Base-by-base conservation (phyloP, 2,329 filamentous ascomycete genomes). In the Albophoma yamanashiensis region DNA sequence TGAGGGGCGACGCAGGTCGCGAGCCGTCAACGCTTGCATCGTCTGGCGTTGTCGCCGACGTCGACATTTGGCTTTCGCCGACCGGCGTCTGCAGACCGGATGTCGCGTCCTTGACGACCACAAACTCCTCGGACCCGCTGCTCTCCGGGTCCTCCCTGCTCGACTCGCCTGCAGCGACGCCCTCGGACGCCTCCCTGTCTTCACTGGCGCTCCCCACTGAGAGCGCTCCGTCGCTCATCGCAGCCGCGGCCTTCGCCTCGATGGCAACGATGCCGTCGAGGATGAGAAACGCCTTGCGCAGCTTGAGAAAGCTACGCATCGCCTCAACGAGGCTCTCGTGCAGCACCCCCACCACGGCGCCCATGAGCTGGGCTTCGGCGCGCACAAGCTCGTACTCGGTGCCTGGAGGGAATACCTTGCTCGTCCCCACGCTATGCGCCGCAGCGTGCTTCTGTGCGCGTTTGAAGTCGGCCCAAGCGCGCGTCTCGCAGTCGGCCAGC, bases 311-410 rank as follows among this genome's bases (percentile, higher is more conserved):
- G 7, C 91, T 91, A 74, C 88, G 91, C 72, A 97, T 84, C 20
- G 87, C 91, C 72, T 97, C 94, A 0, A 92, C 93, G 67, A 97
- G 75, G 70, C 90, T 96, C 76, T 97, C 94, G 65, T 95, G 95
- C 67, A 97, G 77, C 20, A 97, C 90, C 0, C 86, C 91, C 0
- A 97, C 86, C 1, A 99, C 88, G 0, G 92, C 92, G 60, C 85
- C 83, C 88, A 97, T 96, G 63, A 97, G 80, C 73, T 96, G 91
- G 2, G 91, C 84, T 76, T 97, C 87, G 5, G 92, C 90, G 62
- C 91, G 84, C 62, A 91, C 89, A 4, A 97, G 79, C 2, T 90
- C 85, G 71, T 89, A 97, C 75, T 99, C 93, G 6, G 89, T 89
- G 2, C 94, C 94, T 0, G 89, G 82, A 0, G 89, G 86, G 67